A percentile compares a stretch with the other conserved stretches of the same genome.
These are phyloP conservation scores for Nakataea oryzae DNA, from an alignment of 2,329 filamentous ascomycete genomes.

Conservation along the genomic window DNA sequence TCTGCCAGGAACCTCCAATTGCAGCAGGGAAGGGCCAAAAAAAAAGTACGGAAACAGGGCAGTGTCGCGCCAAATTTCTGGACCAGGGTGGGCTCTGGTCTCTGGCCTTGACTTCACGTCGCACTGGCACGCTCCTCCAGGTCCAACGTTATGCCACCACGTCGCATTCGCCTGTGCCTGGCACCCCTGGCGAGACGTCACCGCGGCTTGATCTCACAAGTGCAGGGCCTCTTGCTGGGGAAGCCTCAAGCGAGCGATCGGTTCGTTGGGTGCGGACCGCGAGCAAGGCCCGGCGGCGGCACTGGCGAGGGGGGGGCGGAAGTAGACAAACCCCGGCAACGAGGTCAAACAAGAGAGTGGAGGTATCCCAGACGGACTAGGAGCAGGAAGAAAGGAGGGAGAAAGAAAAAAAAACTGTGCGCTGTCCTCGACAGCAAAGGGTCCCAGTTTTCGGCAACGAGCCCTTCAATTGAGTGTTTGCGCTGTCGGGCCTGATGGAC, in stretches of 20 bases:
- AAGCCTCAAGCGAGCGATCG: background rate
- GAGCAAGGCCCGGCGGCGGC: background rate
- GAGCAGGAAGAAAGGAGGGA: background rate
- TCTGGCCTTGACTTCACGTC: background rate
- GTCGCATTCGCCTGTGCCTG: background rate
- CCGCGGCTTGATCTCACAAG: background rate
- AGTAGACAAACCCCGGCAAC: background rate
- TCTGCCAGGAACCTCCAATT: background rate
- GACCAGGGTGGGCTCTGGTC: background rate
- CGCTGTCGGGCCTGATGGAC: background rate
- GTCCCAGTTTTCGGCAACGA: background rate
- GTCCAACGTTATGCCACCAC: slow-evolving; percentile 1
- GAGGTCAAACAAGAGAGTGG: background rate
- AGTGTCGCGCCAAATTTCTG: background rate
- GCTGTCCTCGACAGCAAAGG: background rate
- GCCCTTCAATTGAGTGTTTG: background rate
- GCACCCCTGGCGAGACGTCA: background rate
- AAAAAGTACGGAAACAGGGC: background rate
- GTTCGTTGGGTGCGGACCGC: background rate
- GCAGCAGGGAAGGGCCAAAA: background rate
- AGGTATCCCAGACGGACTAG: too few species aligned
- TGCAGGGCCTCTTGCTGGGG: background rate
- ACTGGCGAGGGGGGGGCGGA: background rate
- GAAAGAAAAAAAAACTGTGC: background rate
- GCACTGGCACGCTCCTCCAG: background rate